Percentiles rank a stretch among this genome's conserved stretches.
Conservation (phyloP, 2,329 filamentous ascomycete genomes). For the Epichloe glyceriae region DNA sequence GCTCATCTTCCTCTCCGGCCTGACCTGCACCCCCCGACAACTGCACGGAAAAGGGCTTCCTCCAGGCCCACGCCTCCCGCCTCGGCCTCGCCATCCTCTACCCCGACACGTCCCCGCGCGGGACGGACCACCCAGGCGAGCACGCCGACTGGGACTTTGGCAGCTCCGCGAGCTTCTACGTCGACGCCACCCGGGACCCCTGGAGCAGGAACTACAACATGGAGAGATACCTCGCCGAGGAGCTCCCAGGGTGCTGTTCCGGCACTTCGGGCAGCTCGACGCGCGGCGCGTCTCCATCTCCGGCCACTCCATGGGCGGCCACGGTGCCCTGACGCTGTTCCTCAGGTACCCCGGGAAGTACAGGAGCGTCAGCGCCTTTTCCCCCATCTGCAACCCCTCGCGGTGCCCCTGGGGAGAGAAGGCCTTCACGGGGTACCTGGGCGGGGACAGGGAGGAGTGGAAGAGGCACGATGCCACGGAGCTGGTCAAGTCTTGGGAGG, state of each 20-base stretch:
- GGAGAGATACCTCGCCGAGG: slow-evolving; percentile 82
- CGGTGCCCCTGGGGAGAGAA: slow-evolving; percentile 91
- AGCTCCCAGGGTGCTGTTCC: slow-evolving; percentile 72
- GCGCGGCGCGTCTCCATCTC: slow-evolving; percentile 62
- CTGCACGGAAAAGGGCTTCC: slow-evolving; percentile 72
- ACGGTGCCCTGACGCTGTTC: slow-evolving; percentile 86
- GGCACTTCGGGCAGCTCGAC: slow-evolving; percentile 60
- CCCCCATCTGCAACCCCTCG: slow-evolving; percentile 77
- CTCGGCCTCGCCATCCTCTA: slow-evolving; percentile 86
- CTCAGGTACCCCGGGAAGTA: slow-evolving; percentile 85
- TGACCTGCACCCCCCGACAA: slow-evolving; percentile 94
- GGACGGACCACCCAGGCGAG: slow-evolving; percentile 68
- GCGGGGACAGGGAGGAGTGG: slow-evolving; percentile 64
- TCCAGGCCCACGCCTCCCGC: slow-evolving; percentile 68
- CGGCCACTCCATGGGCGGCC: slow-evolving; percentile 94
- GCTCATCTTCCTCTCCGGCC: slow-evolving; percentile 82
- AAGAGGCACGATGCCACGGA: slow-evolving; percentile 86
- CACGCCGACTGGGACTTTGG: slow-evolving; percentile 88
- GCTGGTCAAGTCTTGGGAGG: slow-evolving; percentile 63
- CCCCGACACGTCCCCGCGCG: slow-evolving; percentile 88
- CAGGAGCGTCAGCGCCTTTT: slow-evolving; percentile 78
- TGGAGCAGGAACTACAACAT: slow-evolving; percentile 77
- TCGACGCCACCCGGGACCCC: slow-evolving; percentile 67
- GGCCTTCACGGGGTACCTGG: slow-evolving; percentile 85
- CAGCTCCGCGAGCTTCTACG: slow-evolving; percentile 83